Evolutionary conservation across 2,329 filamentous ascomycete genomes (phyloP).

Genomic region (Metarhizium robertsii): DNA sequence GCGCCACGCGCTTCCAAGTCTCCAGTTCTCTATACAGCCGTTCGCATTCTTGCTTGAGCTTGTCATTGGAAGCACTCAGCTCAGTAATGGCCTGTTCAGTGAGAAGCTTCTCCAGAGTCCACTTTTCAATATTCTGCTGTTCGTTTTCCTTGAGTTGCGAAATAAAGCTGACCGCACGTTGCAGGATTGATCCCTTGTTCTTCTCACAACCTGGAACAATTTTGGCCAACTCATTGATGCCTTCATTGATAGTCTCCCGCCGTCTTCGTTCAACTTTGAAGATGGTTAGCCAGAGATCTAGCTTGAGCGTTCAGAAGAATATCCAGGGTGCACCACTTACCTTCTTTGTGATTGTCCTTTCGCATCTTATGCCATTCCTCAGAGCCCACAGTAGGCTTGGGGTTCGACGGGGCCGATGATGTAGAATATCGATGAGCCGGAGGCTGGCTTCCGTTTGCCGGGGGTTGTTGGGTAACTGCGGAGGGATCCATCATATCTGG

Average conservation of each 20-base stretch:
- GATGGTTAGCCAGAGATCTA: background rate
- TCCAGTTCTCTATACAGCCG: constrained; percentile 69
- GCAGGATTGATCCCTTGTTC: constrained; percentile 95
- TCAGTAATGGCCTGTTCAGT: constrained; percentile 86
- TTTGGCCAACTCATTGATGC: constrained; percentile 95
- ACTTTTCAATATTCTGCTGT: constrained; percentile 87
- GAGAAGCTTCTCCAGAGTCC: constrained; percentile 82
- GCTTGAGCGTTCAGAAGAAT: background rate
- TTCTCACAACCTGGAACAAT: constrained; percentile 97
- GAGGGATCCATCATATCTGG: constrained; percentile 18
- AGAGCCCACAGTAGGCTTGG: constrained; percentile 86
- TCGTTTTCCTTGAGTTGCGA: constrained; percentile 91
- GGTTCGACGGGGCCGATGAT: constrained; percentile 31
- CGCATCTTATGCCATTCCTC: constrained; percentile 97
- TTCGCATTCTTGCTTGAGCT: constrained; percentile 72
- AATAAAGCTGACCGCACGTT: constrained; percentile 90
- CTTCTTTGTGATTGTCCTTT: constrained; percentile 98
- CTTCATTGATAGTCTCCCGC: constrained; percentile 96
- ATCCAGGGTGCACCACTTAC: constrained; percentile 41
- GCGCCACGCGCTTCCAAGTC: constrained; percentile 65
- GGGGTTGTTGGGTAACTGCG: constrained; percentile 15
- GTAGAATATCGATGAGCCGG: constrained; percentile 23
- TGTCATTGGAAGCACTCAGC: constrained; percentile 78
- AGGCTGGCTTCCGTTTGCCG: constrained; percentile 30
- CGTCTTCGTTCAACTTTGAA: constrained; percentile 83